Evolutionary conservation across 345 rosid species (phyloP).

Genomic region (Brassica rapa): DNA sequence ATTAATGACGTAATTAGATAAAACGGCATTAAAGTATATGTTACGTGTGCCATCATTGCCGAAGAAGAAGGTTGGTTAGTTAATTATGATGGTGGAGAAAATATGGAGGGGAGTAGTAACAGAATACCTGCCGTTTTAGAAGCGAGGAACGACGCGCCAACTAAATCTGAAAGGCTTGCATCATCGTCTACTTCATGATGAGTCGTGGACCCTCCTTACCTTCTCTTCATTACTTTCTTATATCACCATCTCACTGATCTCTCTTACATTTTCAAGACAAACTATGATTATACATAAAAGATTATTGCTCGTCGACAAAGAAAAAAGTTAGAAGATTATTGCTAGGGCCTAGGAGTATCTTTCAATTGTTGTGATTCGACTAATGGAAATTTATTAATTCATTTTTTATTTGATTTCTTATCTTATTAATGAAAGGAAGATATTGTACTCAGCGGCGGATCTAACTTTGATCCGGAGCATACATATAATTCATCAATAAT

Average conservation of each 20-base stretch:
- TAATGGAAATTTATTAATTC: background rate
- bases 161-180: conserved; percentile 37
- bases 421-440: background rate
- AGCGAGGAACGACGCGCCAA: conserved; percentile 41
- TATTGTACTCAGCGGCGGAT: background rate
- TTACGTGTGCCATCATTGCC: conserved; percentile 21
- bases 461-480: too few relatives aligned
- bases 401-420: background rate
- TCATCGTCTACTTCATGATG: conserved; percentile 37
- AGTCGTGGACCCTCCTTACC: conserved; percentile 15
- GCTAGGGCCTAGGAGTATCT: background rate
- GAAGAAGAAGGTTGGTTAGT: conserved; percentile 24
- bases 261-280: background rate
- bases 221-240: background rate
- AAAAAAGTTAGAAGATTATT: background rate
- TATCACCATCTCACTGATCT: background rate
- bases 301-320: background rate
- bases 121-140: conserved; percentile 43
- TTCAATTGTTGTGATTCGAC: conserved; percentile 4
- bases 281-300: background rate
- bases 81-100: conserved; percentile 6
- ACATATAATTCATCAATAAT: too few relatives aligned
- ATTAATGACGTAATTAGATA: conserved; percentile 28
- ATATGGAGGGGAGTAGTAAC: conserved; percentile 23
- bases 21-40: conserved; percentile 24